Base-by-base conservation (phyloP, 768 basidiomycete genomes). In the Imleria badia region DNA sequence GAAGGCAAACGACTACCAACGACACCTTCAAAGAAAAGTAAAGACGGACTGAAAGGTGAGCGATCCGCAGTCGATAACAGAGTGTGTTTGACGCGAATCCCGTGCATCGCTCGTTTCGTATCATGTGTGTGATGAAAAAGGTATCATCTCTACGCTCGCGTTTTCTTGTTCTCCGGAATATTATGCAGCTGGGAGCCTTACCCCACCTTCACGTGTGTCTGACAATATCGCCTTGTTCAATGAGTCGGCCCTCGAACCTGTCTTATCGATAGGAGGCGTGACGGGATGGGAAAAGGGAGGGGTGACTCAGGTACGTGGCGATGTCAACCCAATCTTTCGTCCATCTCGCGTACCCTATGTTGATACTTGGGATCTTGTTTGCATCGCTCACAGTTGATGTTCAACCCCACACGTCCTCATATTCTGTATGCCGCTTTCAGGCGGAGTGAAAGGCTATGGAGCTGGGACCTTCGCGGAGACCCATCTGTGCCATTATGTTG, bases 21-120 rank as follows among this genome's bases (percentile, higher is more conserved):
- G 1, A 85, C 84, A 0, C 83, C 86, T 1, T 84, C 84, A 0
- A 86, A 85, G 67, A 91, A 88, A 66, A 89, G 85, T 55, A 86
- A 84, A 61, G 85, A 90, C 48, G 95, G 94, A 0, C 76, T 97
- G 42, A 96, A 94, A 79, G 95, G 94, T 87, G 56, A 34, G 56
- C n/a, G 12, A 15, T 44, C 23, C 38, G 5, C 51, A 41, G 9
- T 33, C 17, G 26, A 38, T 17, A 9, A 35, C 34, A 2, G 10
- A 20, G 20, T 1, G 34, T 43, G 26, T 58, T 29, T 34, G 20
- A 46, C 49, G 26, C 19, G 9, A 35, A 35, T 34, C 45, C 11
- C 13, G 5, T 46, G 7, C 30, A n/a, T 33, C 4, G 1, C 14
- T 5, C 15, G 7, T 19, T 30, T 30, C 53, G 51, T 34, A 9